Evolutionary conservation across 202 grass and related monocot species (phyloP), one percentile per base, ranked within the genome.

Genomic region (Musa balbisiana): DNA sequence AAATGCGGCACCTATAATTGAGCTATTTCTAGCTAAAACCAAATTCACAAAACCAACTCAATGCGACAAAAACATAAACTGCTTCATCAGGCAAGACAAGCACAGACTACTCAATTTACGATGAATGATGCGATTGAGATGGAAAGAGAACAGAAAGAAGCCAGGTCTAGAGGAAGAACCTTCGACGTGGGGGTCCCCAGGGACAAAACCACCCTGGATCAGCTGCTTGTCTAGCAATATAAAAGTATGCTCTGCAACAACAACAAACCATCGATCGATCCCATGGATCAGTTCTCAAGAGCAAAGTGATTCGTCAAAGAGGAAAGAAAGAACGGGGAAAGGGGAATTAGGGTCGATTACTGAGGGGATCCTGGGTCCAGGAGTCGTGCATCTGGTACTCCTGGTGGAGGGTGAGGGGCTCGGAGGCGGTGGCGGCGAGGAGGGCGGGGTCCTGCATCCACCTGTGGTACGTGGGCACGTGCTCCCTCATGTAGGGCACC

Each of bases 401-500:
- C 80, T 93, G 86, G 51, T 73, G 72, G 16, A 92, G 85, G 26
- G 90, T 84, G 71, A 94, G 87, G 16, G 91, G 91, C 79, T 98
- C 95, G 62, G 88, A 91, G 74, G 88, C 95, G 20, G 91, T 92
- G 79, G 88, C 91, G 77, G 89, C 76, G 73, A 94, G 91, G 74
- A 92, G 88, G 27, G 83, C 85, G 20, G 88, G 88, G 64, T 98
- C 90, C 73, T 89, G 83, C 87, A 98, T 98, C 94, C 94, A 98
- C 52, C 78, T 65, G 74, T 93, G 88, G 88, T 98, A 91, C 66
- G 76, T 81, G 24, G 83, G 87, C 22, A 98, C 94, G 72, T 98
- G 94, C 74, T 98, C 87, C 65, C 88, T 64, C 85, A 88, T 90
- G 85, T 98, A 98, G 3, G 88, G 91, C 75, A 90, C 88, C 77